A percentile compares a stretch with the other conserved stretches of the same genome.
Conservation (phyloP, 1,284 basidiomycete genomes). For the Melampsora occidentalis region DNA sequence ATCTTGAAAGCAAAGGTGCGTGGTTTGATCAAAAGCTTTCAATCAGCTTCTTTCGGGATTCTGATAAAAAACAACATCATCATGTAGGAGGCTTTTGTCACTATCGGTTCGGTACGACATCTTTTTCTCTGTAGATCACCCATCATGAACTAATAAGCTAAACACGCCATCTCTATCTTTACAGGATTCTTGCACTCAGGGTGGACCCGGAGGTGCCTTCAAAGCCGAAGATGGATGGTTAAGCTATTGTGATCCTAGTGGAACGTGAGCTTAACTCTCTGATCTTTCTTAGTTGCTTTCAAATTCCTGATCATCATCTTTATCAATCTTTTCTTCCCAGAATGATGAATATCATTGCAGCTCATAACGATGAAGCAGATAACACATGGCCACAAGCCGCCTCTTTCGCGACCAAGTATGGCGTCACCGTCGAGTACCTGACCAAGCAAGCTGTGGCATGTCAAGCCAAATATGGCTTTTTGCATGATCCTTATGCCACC, state of each 20-base stretch:
- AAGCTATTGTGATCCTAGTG: constrained; percentile 21
- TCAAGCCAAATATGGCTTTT: constrained; percentile 23
- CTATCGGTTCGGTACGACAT: constrained; percentile 16
- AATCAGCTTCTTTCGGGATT: background rate
- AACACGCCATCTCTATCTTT: background rate
- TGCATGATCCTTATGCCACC: constrained; percentile 28
- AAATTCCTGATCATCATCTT: background rate
- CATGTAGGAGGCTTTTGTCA: constrained; percentile 28
- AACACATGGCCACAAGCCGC: constrained; percentile 16
- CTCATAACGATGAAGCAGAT: constrained; percentile 24
- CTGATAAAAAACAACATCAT: background rate
- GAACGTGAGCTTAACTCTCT: background rate
- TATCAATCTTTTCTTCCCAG: background rate
- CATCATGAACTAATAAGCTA: background rate
- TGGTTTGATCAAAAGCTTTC: background rate
- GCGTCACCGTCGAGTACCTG: constrained; percentile 31
- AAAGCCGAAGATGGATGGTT: constrained; percentile 41
- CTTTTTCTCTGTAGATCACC: background rate
- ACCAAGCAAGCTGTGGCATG: constrained; percentile 31
- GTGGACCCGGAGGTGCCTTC: constrained; percentile 36
- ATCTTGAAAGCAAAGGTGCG: constrained; percentile 3
- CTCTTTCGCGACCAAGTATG: constrained; percentile 20
- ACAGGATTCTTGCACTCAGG: constrained; percentile 27
- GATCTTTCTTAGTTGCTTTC: background rate
- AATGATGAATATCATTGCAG: constrained; percentile 21